phyloP scores from a whole-genome alignment of 495 filamentous ascomycete species.

The Penicillium macrosclerotiorum region DNA sequence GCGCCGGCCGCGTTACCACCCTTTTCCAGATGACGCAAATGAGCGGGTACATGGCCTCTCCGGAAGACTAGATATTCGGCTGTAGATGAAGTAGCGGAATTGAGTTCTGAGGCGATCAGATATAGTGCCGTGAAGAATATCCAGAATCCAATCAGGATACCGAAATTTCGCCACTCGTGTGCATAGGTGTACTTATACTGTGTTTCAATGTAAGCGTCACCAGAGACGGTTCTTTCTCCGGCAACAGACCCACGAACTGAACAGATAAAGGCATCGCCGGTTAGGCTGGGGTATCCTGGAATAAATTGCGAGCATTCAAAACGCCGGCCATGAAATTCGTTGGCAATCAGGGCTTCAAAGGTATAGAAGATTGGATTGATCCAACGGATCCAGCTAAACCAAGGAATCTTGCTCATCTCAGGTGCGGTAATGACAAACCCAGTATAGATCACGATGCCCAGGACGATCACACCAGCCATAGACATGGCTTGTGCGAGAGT shows the following conservation, averaged over 20 bases:
- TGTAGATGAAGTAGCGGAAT: conserved; percentile 42
- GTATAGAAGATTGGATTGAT: conserved; percentile 47
- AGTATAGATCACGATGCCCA: conserved; percentile 47
- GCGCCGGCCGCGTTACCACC: conserved; percentile 11
- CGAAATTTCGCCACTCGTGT: conserved; percentile 66
- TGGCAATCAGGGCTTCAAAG: conserved; percentile 42
- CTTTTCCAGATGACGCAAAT: conserved; percentile 33
- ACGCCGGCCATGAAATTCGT: conserved; percentile 58
- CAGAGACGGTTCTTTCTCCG: conserved; percentile 50
- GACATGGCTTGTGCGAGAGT: conserved; percentile 51
- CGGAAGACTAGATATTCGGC: conserved; percentile 45
- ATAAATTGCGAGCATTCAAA: conserved; percentile 50
- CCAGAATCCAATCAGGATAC: conserved; percentile 63
- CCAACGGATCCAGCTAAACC: conserved; percentile 52
- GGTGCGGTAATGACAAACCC: conserved; percentile 46
- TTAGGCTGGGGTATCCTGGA: conserved; percentile 50
- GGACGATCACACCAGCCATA: conserved; percentile 44
- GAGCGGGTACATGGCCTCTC: conserved; percentile 35
- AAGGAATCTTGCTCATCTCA: conserved; percentile 43
- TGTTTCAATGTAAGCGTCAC: conserved; percentile 51
- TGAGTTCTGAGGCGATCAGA: conserved; percentile 44
- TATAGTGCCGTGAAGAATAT: conserved; percentile 57
- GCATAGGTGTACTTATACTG: conserved; percentile 55
- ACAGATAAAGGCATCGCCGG: conserved; percentile 48
- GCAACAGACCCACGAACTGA: conserved; percentile 52